Base-by-base conservation (phyloP, 768 basidiomycete species). In the Amanita thiersii region DNA sequence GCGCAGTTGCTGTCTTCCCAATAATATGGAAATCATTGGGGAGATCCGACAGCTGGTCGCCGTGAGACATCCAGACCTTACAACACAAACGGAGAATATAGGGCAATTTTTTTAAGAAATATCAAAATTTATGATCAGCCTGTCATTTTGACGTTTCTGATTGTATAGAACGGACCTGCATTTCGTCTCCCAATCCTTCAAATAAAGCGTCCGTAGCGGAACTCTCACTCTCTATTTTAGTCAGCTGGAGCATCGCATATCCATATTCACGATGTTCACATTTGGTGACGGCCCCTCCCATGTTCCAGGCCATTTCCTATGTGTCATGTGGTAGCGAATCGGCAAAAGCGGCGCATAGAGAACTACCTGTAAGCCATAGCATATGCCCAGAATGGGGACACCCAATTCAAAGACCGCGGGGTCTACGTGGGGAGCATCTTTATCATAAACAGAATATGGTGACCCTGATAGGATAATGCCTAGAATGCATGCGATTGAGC, bases 21-120 rank as follows among this genome's bases (percentile, higher is more conserved):
- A 98, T 88, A 50, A 85, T 75, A 54, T 87, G 81, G 64, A 96
- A 99, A 52, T 83, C 68, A 0, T 79, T 63, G 11, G 94, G 96
- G 2, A 85, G 74, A 37, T 71, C 75, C 19, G 80, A 84, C 24
- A 98, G 73, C 50, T 94, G 90, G 62, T 98, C 96, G 8, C 93
- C 92, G 57, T 99, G 96, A 12, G 94, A 97, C 96, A 98, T 98
- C 96, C 96, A 98, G 37, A 98, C 94, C 94, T 98, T 47, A 3
- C 41, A 26, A 29, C 11, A 46, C 21, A 24, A 18, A 9, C 35
- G 40, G 20, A 26, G 15, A 28, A 35, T 7, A 41, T 42, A 40
- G 46, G 17, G 10, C 39, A 23, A 37, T 15, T 15, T 14, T 29
- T n/a, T n/a, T n/a, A n/a, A n/a, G n/a, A n/a, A n/a, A n/a, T n/a